Base-by-base conservation (phyloP, 495 filamentous ascomycete species). In the Letharia columbiana region DNA sequence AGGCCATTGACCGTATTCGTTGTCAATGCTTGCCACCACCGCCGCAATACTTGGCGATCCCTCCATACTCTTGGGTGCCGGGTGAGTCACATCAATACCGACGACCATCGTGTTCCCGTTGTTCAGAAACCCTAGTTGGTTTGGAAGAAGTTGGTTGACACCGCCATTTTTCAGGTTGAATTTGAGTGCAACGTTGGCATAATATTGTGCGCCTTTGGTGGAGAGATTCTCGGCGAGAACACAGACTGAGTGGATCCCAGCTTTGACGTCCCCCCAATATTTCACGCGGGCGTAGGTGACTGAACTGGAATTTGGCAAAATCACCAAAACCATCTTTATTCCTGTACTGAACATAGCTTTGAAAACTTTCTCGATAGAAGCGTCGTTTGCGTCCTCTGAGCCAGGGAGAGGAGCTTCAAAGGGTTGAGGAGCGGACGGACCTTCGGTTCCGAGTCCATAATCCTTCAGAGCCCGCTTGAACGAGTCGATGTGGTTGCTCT, bases 111-210 rank as follows among this genome's bases (percentile, higher is more conserved):
- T 92, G 63, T 83, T 84, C 8, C 81, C 81, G 31, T 86, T 77
- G 47, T 75, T 76, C 47, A 94, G 72, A n/a, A 91, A 72, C 11
- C 78, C 80, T 4, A 87, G 75, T n/a, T 81, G 79, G 0, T n/a
- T 44, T 31, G 62, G 61, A 0, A 96, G 71, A 7, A 70, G 73
- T 71, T 96, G 91, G 67, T 96, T 96, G 28, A 80, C 75, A 0
- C 93, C 93, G 9, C 91, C 91, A 65, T 88, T 80, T 75, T 96
- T 96, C 56, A 95, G 74, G 72, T 96, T 96, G 75, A 95, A 84
- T 73, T 92, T 96, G 31, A 95, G 74, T 8, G 78, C 89, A 2
- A 93, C 79, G 66, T 95, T 96, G 68, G 87, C 87, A 45, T 84
- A 84, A 70, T 89, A 91, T 47, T 85, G 82, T 84, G 82, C 69